Percentiles rank a stretch among this genome's conserved stretches.
These are phyloP conservation scores for Backusella luteola DNA, from an alignment of 192 early-diverging fungal species.

Conservation along the genomic window DNA sequence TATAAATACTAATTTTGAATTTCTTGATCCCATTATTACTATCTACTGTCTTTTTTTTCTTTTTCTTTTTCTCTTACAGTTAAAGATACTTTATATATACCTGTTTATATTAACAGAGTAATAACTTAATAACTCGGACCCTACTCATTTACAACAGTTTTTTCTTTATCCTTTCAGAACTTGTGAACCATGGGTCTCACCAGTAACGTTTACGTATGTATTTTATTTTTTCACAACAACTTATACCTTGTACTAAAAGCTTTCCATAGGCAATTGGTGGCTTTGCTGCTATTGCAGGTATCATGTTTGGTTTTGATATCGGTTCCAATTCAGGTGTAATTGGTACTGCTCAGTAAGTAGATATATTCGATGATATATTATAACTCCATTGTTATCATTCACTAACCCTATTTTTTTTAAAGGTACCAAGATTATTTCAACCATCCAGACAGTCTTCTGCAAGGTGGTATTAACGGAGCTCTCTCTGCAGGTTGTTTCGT, in stretches of 20 bases:
- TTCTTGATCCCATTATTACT: slow-evolving; percentile 5
- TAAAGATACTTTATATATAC: background rate
- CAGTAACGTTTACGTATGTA: slow-evolving; percentile 13
- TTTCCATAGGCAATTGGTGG: slow-evolving; percentile 34
- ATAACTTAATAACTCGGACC: background rate
- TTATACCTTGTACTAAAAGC: background rate
- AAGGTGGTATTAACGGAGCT: slow-evolving; percentile 64
- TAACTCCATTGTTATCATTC: background rate
- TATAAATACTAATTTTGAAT: slow-evolving; percentile 6
- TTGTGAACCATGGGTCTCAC: background rate
- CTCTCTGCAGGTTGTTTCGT: slow-evolving; percentile 75
- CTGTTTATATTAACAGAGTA: background rate
- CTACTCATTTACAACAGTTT: background rate
- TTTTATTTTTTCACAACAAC: background rate
- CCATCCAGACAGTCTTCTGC: slow-evolving; percentile 45
- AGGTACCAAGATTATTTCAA: slow-evolving; percentile 59
- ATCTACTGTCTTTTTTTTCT: slow-evolving; percentile 7
- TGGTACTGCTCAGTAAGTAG: slow-evolving; percentile 33
- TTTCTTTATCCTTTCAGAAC: background rate
- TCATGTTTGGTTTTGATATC: slow-evolving; percentile 59
- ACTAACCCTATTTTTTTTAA: background rate
- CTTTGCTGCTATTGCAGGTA: slow-evolving; percentile 54
- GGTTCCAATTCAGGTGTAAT: slow-evolving; percentile 42
- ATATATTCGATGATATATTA: background rate
- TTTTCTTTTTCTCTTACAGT: background rate